phyloP scores from a whole-genome alignment of 2,329 filamentous ascomycete species.

The Penicillium sp. region DNA sequence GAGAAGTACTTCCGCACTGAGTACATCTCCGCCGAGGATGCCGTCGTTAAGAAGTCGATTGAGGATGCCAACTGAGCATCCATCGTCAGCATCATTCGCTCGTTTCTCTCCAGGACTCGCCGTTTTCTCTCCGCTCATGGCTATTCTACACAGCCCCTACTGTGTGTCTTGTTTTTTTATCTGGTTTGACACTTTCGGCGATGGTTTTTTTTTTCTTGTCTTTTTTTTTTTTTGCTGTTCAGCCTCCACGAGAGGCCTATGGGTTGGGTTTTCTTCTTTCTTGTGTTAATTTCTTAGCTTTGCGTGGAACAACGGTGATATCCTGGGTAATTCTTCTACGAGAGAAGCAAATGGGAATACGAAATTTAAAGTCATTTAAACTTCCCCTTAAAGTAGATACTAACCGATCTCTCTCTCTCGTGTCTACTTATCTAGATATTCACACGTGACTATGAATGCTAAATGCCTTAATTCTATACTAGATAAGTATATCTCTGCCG shows the following conservation, averaged over 20 bases:
- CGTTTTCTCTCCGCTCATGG: background rate
- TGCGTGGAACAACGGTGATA: background rate
- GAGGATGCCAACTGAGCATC: constrained; percentile 1
- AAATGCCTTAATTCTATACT: constrained; percentile 12
- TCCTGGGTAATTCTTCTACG: background rate
- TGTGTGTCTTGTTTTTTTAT: background rate
- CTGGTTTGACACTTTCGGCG: background rate
- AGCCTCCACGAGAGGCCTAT: background rate
- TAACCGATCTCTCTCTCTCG: too few species aligned
- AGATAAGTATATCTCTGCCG: too few species aligned
- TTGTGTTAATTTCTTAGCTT: constrained; percentile 3
- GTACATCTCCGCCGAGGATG: constrained; percentile 50
- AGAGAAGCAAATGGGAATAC: constrained; percentile 1
- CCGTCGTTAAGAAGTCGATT: constrained; percentile 39
- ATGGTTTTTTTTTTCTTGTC: background rate
- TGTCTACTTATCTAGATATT: too few species aligned
- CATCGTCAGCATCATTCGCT: background rate
- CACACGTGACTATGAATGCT: background rate
- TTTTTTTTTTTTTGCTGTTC: background rate
- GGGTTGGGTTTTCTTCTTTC: background rate
- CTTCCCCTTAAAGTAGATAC: too few species aligned
- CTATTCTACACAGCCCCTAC: background rate
- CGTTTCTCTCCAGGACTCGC: background rate
- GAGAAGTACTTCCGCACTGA: constrained; percentile 71
- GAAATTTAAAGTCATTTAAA: too few species aligned